phyloP scores from a whole-genome alignment of 2,329 filamentous ascomycete genomes.

The Aspergillus intermedius region DNA sequence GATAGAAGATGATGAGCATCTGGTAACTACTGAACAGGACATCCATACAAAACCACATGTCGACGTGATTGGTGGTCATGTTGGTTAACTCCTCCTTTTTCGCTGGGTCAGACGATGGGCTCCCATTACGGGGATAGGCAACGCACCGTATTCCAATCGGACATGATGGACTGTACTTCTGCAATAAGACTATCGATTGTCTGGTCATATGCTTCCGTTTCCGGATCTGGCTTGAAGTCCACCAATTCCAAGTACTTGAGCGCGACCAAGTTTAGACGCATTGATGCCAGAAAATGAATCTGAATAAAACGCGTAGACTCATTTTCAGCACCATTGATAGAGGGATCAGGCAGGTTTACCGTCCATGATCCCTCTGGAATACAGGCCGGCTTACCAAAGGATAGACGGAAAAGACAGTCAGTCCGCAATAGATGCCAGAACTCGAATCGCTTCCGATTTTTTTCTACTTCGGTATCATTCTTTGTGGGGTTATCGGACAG shows the following conservation, averaged over 20 bases:
- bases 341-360: slow-evolving; percentile 15
- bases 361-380: slow-evolving; percentile 11
- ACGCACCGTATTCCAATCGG: slow-evolving; percentile 10
- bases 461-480: slow-evolving; percentile 3
- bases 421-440: slow-evolving; percentile 15
- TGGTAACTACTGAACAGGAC: slow-evolving; percentile 13
- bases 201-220: slow-evolving; percentile 3
- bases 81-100: slow-evolving; percentile 9
- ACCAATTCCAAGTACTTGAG: slow-evolving; percentile 9
- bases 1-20: slow-evolving; percentile 14
- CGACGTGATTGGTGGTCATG: slow-evolving; percentile 9
- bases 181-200: slow-evolving; percentile 5
- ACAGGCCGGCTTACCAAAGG: slow-evolving; percentile 11
- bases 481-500: background rate
- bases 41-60: slow-evolving; percentile 13
- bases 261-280: slow-evolving; percentile 9
- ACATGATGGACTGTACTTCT: slow-evolving; percentile 11
- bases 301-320: slow-evolving; percentile 10
- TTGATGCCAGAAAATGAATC: slow-evolving; percentile 14
- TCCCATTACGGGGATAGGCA: background rate
- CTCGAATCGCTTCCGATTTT: slow-evolving; percentile 15
- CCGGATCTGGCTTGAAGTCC: background rate
- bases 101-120: background rate
- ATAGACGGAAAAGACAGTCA: slow-evolving; percentile 14
- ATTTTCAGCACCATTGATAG: slow-evolving; percentile 11